A percentile compares a stretch with the other conserved stretches of the same genome.
phyloP scores from a whole-genome alignment of 2,329 filamentous ascomycete species.

The Seiridium unicorne region DNA sequence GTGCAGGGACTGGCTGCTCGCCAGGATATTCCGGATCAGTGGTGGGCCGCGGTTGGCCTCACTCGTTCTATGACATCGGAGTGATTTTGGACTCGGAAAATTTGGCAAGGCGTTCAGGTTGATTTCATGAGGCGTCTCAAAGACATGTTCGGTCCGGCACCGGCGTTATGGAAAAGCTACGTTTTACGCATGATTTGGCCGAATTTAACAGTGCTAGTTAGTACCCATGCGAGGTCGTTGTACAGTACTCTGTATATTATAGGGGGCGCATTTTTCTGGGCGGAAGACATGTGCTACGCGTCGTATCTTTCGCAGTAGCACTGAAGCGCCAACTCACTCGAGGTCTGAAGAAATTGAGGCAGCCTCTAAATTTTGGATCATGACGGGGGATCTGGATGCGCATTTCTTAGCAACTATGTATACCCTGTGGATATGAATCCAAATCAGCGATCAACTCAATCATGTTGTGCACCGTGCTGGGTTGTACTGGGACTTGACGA shows the following conservation, averaged over 20 bases:
- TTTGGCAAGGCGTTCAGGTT: not conserved
- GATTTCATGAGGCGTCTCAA: not conserved
- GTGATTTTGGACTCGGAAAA: not conserved
- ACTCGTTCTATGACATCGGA: slow-evolving; percentile 54
- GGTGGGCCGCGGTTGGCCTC: slow-evolving; percentile 73
- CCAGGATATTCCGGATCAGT: slow-evolving; percentile 78
- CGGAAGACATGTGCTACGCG: not conserved
- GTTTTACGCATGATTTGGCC: not conserved
- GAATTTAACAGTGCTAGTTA: not conserved
- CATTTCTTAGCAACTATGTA: too few relatives aligned
- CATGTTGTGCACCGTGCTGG: too few relatives aligned
- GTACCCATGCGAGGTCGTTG: not conserved
- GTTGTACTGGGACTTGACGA: too few relatives aligned
- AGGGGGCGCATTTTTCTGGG: not conserved
- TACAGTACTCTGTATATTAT: not conserved
- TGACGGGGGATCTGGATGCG: too few relatives aligned
- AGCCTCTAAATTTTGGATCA: too few relatives aligned
- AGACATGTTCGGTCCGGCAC: not conserved
- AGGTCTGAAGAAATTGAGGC: too few relatives aligned
- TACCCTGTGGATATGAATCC: too few relatives aligned
- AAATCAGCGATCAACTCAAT: too few relatives aligned
- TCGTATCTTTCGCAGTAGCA: not conserved
- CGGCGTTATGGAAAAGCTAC: slow-evolving; percentile 4
- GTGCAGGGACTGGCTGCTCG: slow-evolving; percentile 67
- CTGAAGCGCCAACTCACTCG: not conserved